A percentile compares a stretch with the other conserved stretches of the same genome.
These are phyloP conservation scores for Psidium guajava DNA, from an alignment of 345 rosid genomes.

Conservation along the genomic window DNA sequence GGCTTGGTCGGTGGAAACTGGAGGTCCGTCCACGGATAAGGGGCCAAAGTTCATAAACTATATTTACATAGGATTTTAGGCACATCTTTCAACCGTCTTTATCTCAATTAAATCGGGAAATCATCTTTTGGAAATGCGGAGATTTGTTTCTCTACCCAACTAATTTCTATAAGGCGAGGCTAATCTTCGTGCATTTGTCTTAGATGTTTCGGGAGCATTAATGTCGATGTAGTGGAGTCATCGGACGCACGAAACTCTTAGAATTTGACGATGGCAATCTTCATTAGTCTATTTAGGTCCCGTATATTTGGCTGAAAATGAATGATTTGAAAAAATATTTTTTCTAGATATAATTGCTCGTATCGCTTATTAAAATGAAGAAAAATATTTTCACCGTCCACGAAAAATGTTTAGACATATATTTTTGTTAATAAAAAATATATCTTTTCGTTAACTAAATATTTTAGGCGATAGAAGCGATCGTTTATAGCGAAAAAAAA, in stretches of 20 bases:
- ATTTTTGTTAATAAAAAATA: too few relatives aligned
- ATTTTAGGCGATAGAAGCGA: fast-evolving
- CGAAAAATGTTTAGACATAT: too few relatives aligned
- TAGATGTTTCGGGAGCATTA: not conserved
- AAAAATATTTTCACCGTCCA: not conserved
- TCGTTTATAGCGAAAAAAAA: not conserved
- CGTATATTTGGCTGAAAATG: fast-evolving
- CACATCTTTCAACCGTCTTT: not conserved
- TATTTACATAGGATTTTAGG: not conserved
- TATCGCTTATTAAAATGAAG: not conserved
- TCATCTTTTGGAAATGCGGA: not conserved
- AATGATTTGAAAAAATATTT: not conserved
- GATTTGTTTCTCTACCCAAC: not conserved
- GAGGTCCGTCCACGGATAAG: not conserved
- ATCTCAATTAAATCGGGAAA: not conserved
- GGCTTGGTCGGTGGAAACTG: not conserved
- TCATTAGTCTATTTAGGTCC: not conserved
- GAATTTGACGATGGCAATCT: not conserved
- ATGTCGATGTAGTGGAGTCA: not conserved
- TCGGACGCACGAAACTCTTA: too few relatives aligned
- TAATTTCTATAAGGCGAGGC: not conserved
- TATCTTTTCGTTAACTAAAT: too few relatives aligned
- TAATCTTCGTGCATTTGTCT: not conserved
- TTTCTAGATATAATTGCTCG: not conserved
- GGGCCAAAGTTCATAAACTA: not conserved